Conservation (phyloP, 1,284 basidiomycete species). For the Sanghuangporus weigelae region DNA sequence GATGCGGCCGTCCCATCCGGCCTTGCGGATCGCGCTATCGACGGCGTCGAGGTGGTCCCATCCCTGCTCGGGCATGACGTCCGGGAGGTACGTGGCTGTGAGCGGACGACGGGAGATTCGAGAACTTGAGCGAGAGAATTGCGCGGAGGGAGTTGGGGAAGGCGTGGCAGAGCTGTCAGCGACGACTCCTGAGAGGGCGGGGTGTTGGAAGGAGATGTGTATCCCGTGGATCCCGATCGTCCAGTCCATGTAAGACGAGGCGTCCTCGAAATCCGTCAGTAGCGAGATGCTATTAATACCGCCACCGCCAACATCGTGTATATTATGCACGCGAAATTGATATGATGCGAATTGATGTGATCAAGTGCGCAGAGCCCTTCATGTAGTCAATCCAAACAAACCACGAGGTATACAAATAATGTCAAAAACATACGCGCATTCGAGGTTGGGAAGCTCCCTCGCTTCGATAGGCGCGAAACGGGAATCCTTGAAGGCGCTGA, state of each 20-base stretch:
- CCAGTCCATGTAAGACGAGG: conserved; percentile 87
- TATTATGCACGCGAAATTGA: not conserved
- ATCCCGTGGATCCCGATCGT: conserved; percentile 90
- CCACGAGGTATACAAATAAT: not conserved
- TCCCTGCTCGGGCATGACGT: conserved; percentile 88
- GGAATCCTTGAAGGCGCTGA: conserved; percentile 73
- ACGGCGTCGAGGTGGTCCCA: conserved; percentile 90
- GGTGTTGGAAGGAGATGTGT: conserved; percentile 82
- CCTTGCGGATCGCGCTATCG: conserved; percentile 88
- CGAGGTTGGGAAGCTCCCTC: conserved; percentile 72
- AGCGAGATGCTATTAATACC: conserved; percentile 68
- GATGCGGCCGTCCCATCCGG: conserved; percentile 81
- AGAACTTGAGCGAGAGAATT: conserved; percentile 31
- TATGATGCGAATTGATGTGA: not conserved
- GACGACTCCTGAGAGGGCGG: conserved; percentile 45
- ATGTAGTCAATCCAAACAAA: conserved; percentile 14
- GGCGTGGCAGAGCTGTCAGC: conserved; percentile 28
- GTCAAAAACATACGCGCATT: conserved; percentile 69
- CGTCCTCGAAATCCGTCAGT: conserved; percentile 89
- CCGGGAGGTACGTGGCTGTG: conserved; percentile 91
- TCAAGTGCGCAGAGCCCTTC: not conserved
- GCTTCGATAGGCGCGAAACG: conserved; percentile 69
- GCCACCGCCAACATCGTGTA: not conserved
- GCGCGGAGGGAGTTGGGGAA: conserved; percentile 55
- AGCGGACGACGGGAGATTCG: conserved; percentile 50